Percentiles rank a stretch among this genome's conserved stretches.
phyloP scores from a whole-genome alignment of 2,329 filamentous ascomycete genomes.

The Neoascochyta sp. region DNA sequence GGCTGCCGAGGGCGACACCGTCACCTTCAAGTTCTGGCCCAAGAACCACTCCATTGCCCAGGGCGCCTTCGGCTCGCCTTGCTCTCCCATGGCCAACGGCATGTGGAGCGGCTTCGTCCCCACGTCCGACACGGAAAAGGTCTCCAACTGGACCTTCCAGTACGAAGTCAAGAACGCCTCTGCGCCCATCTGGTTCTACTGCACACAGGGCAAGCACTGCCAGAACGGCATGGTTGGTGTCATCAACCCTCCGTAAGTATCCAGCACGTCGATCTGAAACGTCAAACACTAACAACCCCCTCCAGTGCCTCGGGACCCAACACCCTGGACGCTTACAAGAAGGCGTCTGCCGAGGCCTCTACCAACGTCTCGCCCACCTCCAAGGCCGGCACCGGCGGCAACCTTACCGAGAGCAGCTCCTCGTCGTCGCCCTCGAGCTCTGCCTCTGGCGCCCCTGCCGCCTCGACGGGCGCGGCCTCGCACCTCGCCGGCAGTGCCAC shows the following conservation, averaged over 20 bases:
- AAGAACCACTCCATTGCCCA: constrained; percentile 41
- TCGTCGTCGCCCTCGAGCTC: constrained; percentile 12
- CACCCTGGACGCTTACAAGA: constrained; percentile 25
- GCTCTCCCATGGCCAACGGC: constrained; percentile 29
- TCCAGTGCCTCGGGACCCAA: constrained; percentile 16
- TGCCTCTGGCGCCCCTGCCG: constrained; percentile 14
- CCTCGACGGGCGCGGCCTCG: constrained; percentile 25
- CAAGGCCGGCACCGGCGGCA: constrained; percentile 24
- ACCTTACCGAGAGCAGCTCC: constrained; percentile 19
- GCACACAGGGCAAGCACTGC: constrained; percentile 39
- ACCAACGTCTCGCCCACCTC: constrained; percentile 24
- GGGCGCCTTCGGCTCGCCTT: constrained; percentile 33
- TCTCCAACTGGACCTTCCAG: constrained; percentile 28
- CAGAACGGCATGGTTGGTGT: constrained; percentile 41
- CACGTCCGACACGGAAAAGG: constrained; percentile 18
- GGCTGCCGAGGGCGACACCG: constrained; percentile 36
- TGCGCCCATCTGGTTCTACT: constrained; percentile 42
- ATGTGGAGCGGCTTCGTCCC: constrained; percentile 41
- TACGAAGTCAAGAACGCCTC: constrained; percentile 36
- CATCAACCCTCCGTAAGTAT: constrained; percentile 39
- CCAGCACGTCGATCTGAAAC: too few species aligned
- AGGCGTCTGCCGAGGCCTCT: constrained; percentile 16
- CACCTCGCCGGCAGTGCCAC: constrained; percentile 20
- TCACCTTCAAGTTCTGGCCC: constrained; percentile 40
- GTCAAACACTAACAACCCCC: constrained; percentile 5